Evolutionary conservation across 768 basidiomycete species (phyloP).

Genomic region (Termitomyces eurrhizus): DNA sequence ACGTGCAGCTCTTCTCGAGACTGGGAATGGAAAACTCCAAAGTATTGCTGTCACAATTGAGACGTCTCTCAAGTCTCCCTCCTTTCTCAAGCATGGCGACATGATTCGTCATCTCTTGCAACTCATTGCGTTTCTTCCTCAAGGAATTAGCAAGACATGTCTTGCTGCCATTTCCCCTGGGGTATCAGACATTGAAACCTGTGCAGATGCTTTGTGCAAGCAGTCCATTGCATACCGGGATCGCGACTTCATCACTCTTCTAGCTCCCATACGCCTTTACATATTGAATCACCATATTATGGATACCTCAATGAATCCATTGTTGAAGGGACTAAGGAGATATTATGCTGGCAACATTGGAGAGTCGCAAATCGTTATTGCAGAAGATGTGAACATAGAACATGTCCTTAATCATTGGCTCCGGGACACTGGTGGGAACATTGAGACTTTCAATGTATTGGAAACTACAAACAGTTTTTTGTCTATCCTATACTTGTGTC

Average conservation of each 20-base stretch:
- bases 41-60: conserved; percentile 1
- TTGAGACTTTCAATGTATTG: too few species aligned
- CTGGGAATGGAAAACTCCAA: neutral
- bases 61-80: neutral
- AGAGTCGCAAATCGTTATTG: neutral
- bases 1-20: neutral
- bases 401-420: conserved; percentile 7
- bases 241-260: conserved; percentile 11
- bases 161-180: neutral
- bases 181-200: neutral
- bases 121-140: conserved; percentile 3
- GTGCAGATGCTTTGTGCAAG: conserved; percentile 6
- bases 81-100: neutral
- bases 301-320: neutral
- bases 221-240: conserved; percentile 11
- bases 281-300: neutral
- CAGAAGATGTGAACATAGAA: conserved; percentile 9
- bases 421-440: neutral
- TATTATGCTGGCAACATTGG: conserved; percentile 3
- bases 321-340: neutral
- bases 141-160: neutral
- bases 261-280: conserved; percentile 16
- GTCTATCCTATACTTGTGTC: too few species aligned
- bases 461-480: too few species aligned
- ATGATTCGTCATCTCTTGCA: neutral